These are phyloP conservation scores for Populus tomentosa DNA, from an alignment of 441 rosid genomes.

Conservation along the genomic window DNA sequence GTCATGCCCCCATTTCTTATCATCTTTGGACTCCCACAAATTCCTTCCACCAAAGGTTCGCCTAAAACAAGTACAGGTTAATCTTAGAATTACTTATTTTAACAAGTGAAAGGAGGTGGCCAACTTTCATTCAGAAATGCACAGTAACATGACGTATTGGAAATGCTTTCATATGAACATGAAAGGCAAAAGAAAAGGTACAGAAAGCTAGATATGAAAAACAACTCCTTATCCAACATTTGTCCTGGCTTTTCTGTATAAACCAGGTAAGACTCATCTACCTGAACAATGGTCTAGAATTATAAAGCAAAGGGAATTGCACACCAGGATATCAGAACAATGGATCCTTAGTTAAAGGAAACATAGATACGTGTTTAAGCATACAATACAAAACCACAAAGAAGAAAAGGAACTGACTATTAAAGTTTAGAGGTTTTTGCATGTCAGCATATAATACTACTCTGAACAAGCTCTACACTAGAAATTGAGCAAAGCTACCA, in stretches of 20 bases:
- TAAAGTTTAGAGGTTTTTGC: background rate
- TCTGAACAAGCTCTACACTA: background rate
- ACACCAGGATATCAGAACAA: background rate
- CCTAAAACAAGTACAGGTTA: slow-evolving; percentile 36
- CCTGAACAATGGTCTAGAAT: background rate
- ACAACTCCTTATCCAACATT: too few relatives aligned
- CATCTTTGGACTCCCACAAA: slow-evolving; percentile 92
- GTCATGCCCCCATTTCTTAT: slow-evolving; percentile 98
- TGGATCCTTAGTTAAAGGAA: background rate
- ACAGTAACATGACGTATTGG: background rate
- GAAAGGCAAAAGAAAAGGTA: background rate
- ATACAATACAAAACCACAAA: background rate
- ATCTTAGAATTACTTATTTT: background rate
- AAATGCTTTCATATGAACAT: background rate
- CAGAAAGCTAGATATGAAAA: background rate
- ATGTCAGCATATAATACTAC: background rate
- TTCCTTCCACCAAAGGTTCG: slow-evolving; percentile 67
- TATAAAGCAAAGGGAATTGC: background rate
- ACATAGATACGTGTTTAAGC: background rate
- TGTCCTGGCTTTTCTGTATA: too few relatives aligned
- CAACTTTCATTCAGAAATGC: background rate
- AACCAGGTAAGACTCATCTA: background rate
- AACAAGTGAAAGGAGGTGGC: slow-evolving; percentile 2
- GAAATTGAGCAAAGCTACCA: slow-evolving; percentile 1
- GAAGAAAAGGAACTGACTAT: background rate